Percentiles rank a stretch among this genome's conserved stretches.
Evolutionary conservation across 1,284 basidiomycete species (phyloP).

Genomic region (Cutaneotrichosporon sp.): DNA sequence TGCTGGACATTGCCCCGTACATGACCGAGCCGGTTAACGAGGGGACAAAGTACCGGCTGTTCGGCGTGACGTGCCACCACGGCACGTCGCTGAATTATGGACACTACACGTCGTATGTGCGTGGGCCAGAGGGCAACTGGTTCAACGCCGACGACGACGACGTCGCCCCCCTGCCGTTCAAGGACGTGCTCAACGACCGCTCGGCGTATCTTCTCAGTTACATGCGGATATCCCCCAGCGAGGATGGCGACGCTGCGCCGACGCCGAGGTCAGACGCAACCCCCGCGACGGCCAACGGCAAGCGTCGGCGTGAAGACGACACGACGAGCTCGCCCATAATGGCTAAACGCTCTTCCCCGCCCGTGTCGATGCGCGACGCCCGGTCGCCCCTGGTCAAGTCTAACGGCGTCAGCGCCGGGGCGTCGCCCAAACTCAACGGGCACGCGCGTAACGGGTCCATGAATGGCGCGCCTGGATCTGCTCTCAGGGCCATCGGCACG

Average conservation of each 20-base stretch:
- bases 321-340: background rate
- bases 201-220: conserved; percentile 95
- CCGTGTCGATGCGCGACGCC: background rate
- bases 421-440: background rate
- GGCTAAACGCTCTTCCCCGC: background rate
- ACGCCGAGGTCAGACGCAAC: background rate
- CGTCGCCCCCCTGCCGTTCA: conserved; percentile 51
- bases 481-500: background rate
- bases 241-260: background rate
- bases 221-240: conserved; percentile 51
- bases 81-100: conserved; percentile 90
- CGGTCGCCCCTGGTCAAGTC: background rate
- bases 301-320: conserved; percentile 1
- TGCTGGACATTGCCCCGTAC: conserved; percentile 66
- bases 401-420: too few relatives aligned
- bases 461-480: too few relatives aligned
- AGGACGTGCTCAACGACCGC: conserved; percentile 58
- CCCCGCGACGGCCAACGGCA: background rate
- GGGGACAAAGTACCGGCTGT: conserved; percentile 78
- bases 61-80: conserved; percentile 88
- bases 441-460: background rate
- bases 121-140: conserved; percentile 68
- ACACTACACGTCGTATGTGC: conserved; percentile 89
- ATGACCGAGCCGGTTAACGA: conserved; percentile 66
- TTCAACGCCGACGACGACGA: conserved; percentile 91